Evolutionary conservation across 805 yeast species (phyloP).

Genomic region (Torulaspora microellipsoides): DNA sequence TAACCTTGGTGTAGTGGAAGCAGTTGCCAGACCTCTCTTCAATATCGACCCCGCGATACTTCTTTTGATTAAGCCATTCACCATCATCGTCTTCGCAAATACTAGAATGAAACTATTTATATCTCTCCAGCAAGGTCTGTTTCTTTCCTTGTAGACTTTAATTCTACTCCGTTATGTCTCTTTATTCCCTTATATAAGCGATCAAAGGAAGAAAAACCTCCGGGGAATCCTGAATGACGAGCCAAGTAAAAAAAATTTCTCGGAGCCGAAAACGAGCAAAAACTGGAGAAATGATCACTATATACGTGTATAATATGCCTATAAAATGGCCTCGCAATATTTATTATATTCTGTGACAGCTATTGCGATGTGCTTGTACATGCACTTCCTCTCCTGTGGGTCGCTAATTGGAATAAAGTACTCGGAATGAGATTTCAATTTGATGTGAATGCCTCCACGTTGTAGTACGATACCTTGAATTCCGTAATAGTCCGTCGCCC

Average conservation of each 20-base stretch:
- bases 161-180: too few species aligned
- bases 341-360: slow-evolving; percentile 82
- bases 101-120: too few species aligned
- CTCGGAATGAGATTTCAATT: slow-evolving; percentile 52
- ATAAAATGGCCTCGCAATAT: slow-evolving; percentile 50
- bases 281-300: too few species aligned
- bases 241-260: too few species aligned
- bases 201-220: too few species aligned
- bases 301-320: neutral
- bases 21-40: slow-evolving; percentile 29
- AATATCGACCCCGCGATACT: slow-evolving; percentile 10
- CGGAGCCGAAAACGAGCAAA: too few species aligned
- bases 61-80: slow-evolving; percentile 4
- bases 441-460: slow-evolving; percentile 70
- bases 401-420: slow-evolving; percentile 82
- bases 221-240: too few species aligned
- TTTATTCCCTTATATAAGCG: too few species aligned
- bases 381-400: slow-evolving; percentile 51
- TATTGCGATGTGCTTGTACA: slow-evolving; percentile 67
- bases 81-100: neutral
- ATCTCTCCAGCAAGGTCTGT: too few species aligned
- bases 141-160: too few species aligned
- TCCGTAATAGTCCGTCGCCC: slow-evolving; percentile 65
- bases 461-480: slow-evolving; percentile 72
- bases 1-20: slow-evolving; percentile 53